Evolutionary conservation across 495 filamentous ascomycete species (phyloP).

Genomic region (Podospora fimiseda): DNA sequence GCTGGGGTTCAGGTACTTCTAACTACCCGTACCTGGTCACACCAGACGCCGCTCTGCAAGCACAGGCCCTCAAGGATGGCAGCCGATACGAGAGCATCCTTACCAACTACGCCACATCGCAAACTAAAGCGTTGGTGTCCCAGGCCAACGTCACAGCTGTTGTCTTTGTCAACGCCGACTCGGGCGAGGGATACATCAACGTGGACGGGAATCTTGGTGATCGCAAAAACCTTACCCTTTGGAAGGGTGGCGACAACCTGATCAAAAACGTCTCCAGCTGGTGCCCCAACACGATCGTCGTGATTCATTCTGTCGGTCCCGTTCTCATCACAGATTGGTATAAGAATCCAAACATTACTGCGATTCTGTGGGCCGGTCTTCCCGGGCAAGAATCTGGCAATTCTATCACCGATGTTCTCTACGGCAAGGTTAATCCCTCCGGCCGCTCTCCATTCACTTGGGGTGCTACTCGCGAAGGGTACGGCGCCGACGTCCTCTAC

Average conservation of each 20-base stretch:
- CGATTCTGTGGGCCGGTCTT: slow-evolving; percentile 87
- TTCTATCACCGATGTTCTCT: slow-evolving; percentile 84
- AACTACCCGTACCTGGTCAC: slow-evolving; percentile 91
- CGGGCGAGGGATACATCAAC: slow-evolving; percentile 79
- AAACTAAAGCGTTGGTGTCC: slow-evolving; percentile 54
- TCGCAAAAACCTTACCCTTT: slow-evolving; percentile 87
- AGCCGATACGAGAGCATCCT: slow-evolving; percentile 66
- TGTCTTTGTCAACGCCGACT: slow-evolving; percentile 84
- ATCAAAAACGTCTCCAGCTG: slow-evolving; percentile 67
- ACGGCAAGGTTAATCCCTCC: slow-evolving; percentile 79
- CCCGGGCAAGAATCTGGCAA: slow-evolving; percentile 92
- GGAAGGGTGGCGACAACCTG: slow-evolving; percentile 72
- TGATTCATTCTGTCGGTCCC: slow-evolving; percentile 80
- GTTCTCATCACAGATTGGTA: slow-evolving; percentile 74
- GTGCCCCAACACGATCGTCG: slow-evolving; percentile 88
- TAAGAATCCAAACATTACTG: slow-evolving; percentile 84
- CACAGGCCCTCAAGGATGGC: slow-evolving; percentile 55
- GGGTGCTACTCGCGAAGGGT: slow-evolving; percentile 65
- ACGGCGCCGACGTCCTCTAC: slow-evolving; percentile 70
- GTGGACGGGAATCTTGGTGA: slow-evolving; percentile 85
- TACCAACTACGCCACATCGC: slow-evolving; percentile 58
- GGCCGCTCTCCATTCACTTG: slow-evolving; percentile 87
- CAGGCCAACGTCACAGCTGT: slow-evolving; percentile 65
- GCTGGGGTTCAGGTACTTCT: slow-evolving; percentile 85
- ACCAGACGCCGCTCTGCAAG: slow-evolving; percentile 78